Evolutionary conservation across 2,329 filamentous ascomycete species (phyloP).

Genomic region (Achaetomium macrosporum): DNA sequence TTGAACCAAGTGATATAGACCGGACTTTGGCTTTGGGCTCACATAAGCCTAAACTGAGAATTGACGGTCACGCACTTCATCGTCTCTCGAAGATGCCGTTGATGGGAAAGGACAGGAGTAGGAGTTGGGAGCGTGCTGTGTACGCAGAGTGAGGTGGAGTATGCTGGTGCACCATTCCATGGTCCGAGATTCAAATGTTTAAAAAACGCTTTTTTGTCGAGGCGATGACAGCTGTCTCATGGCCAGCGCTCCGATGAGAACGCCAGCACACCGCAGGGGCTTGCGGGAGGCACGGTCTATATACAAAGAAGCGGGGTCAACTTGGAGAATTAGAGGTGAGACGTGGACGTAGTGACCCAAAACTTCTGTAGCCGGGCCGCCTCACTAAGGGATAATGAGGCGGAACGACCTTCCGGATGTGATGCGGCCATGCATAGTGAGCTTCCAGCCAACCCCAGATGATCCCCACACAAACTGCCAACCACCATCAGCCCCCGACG

Average conservation of each 20-base stretch:
- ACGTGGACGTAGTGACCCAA: not conserved
- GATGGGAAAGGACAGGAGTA: too few species aligned
- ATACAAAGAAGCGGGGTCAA: slow-evolving; percentile 2
- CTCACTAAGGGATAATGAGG: not conserved
- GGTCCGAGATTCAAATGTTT: not conserved
- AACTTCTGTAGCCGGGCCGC: not conserved
- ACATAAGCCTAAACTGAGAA: too few species aligned
- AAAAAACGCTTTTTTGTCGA: not conserved
- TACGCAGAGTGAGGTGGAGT: too few species aligned
- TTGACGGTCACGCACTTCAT: too few species aligned
- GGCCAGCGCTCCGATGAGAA: not conserved
- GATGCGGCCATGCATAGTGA: not conserved
- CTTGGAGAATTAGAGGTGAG: not conserved
- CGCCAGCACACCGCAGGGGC: not conserved
- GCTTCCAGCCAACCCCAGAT: not conserved
- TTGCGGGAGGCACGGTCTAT: not conserved
- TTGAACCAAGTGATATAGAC: too few species aligned
- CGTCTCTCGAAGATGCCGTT: too few species aligned
- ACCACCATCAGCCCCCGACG: not conserved
- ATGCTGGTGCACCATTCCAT: not conserved
- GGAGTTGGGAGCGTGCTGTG: too few species aligned
- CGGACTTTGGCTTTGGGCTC: too few species aligned
- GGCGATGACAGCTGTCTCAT: not conserved
- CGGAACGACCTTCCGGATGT: slow-evolving; percentile 6
- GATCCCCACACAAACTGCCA: not conserved